Base-by-base conservation (phyloP, 2,329 filamentous ascomycete species). In the Capronia coronata region DNA sequence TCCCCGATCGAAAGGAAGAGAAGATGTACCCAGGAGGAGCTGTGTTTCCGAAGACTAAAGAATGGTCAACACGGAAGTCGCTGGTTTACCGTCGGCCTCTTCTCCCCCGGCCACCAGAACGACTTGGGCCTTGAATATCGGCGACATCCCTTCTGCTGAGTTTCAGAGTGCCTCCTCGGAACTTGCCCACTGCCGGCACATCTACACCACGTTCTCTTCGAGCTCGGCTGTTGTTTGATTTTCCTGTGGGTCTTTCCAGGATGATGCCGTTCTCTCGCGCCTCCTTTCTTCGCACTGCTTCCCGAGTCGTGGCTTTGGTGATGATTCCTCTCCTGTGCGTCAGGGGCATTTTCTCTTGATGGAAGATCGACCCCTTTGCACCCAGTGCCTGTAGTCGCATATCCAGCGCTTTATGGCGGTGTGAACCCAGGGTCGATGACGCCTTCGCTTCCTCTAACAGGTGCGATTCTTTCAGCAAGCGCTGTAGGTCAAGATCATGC, bases 191-290 rank as follows among this genome's bases (percentile, higher is more conserved):
- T 2, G 78, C 82, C 1, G 91, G 88, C 23, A 80, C 81, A 55
- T 86, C 87, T 30, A 95, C 80, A 0, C 79, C 72, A 66, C 80
- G 71, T 56, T 80, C 74, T 68, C 80, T 69, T 65, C 77, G 70
- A 64, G 66, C 65, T 57, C 56, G 60, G 64, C 44, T 64, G 58
- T 51, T 62, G 51, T 41, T 66, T 14, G 59, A 65, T 3, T 61
- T 62, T 45, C 64, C 65, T 35, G 62, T 57, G 41, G 56, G 52
- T 56, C 72, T 72, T 73, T 97, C 93, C 27, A 97, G 72, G 42
- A 97, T 82, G 60, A 97, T 83, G 4, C 91, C 93, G 61, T 91
- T 94, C 74, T 97, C 91, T 63, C 77, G 80, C 1, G 93, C 93
- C 66, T 95, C 87, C 34, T 74, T 75, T 30, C 91, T 75, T 44